Evolutionary conservation across 768 basidiomycete species (phyloP), one percentile per base, ranked within the genome.

Genomic region (Chalciporus pseudorubinellus): DNA sequence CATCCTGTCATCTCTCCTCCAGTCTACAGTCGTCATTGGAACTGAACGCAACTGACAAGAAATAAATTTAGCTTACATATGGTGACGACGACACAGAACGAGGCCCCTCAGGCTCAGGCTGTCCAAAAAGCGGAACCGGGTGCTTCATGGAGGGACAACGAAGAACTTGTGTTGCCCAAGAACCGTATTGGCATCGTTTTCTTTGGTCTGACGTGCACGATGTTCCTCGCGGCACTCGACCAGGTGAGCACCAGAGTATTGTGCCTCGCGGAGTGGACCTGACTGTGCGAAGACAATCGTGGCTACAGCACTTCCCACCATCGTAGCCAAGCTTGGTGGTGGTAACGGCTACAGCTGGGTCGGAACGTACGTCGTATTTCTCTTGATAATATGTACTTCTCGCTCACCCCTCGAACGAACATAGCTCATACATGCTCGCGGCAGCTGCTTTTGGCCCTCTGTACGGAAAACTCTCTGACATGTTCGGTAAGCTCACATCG

Each of bases 231-330:
- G 8, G 82, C 83, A 4, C 70, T 85, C 36, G 84, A 85, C 61
- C 82, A 85, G 71, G 83, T 82, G 50, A 28, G 57, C 55, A 2
- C 13, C 6, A 14, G 9, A 33, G 9, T 3, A 16, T 14, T 62
- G 58, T 36, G 2, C 13, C 16, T n/a, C 26, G 12, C 12, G 10
- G 3, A 16, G 16, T 18, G 13, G 28, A 10, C 14, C 38, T 31
- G 45, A 46, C 41, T 33, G 49, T 41, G 16, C 38, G 29, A n/a
- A 84, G 82, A 83, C 81, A 14, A 84, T 85, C 51, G 81, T 88
- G 11, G 81, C 85, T 10, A 89, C 87, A 7, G 87, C 87, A n/a
- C 69, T 89, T 26, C 87, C 87, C 1, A 87, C 85, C 0, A 89
- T 90, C 44, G 83, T 87, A 11, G 65, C 60, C n/a, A 63, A 85